Base-by-base conservation (phyloP, 768 basidiomycete species). In the Pleurotus tuoliensis region DNA sequence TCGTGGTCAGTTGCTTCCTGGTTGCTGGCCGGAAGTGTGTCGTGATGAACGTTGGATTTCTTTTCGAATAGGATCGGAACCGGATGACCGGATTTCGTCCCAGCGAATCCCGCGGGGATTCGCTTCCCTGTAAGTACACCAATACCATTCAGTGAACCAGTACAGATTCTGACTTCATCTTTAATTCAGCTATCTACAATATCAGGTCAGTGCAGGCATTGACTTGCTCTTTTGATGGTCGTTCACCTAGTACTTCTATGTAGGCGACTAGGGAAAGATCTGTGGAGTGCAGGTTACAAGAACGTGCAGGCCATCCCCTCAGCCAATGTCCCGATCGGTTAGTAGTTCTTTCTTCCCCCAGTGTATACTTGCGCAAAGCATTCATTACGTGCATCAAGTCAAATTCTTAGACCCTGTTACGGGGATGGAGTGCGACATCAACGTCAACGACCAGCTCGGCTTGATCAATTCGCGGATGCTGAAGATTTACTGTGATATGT, bases 381-480 rank as follows among this genome's bases (percentile, higher is more conserved):
- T 34, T 34, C 3, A 4, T 9, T 11, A 34, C 3, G 30, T 3
- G 2, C 3, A 34, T 39, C 7, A 61, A 86, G 84, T 86, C 27
- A 82, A 79, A 61, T 80, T 81, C 58, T 62, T 47, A n/a, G 80
- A 84, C 59, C 71, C 67, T 0, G n/a, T 7, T 2, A 77, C 76
- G 0, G 64, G 66, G 13, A 57, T 82, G 18, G 55, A 73, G 0
- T 76, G 81, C 57, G 86, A 87, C 59, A 68, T 88, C 60, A 85
- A 84, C 62, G 72, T 84, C 56, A 89, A 90, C 63, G 78, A 84
- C 25, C 81, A 78, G 5, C 72, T 87, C 1, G 87, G 86, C 1
- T 55, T 76, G 2, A 57, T 71, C 37, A 84, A 82, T 59, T 82
- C 84, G 0, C 57, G 68, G 3, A 67, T 89, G 52, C 68, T 88